phyloP scores from a whole-genome alignment of 208 protist species.

The Crithidia thermophila region DNA sequence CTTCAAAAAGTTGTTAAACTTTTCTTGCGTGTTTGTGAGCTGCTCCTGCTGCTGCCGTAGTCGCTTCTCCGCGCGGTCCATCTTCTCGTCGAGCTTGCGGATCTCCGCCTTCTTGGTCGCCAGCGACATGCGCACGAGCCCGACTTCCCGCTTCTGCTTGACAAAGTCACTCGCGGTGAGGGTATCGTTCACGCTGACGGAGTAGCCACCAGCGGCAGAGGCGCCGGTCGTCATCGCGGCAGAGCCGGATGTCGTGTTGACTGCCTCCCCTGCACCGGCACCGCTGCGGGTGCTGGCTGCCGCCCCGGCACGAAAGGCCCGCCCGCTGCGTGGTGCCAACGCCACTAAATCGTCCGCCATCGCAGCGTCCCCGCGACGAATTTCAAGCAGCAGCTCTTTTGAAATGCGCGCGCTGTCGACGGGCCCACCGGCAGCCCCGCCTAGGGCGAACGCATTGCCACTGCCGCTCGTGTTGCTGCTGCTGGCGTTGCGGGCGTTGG shows the following conservation, averaged over 20 bases:
- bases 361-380: conserved; percentile 60
- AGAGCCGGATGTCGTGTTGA: not conserved
- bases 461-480: not conserved
- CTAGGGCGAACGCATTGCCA: not conserved
- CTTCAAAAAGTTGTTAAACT: conserved; percentile 96
- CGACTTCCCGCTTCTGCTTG: conserved; percentile 95
- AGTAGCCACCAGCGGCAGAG: not conserved
- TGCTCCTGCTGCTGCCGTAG: conserved; percentile 93
- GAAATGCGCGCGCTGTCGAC: conserved; percentile 29
- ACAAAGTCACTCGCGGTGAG: conserved; percentile 89
- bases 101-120: conserved; percentile 95
- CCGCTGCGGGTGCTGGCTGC: not conserved
- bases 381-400: conserved; percentile 59
- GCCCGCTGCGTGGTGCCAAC: conserved; percentile 31
- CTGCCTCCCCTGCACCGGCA: no score
- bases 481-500: no score
- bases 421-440: not conserved
- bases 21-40: conserved; percentile 90
- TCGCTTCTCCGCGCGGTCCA: conserved; percentile 89
- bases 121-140: conserved; percentile 95
- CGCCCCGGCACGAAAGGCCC: conserved; percentile 3
- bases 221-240: not conserved
- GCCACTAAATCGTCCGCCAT: conserved; percentile 64
- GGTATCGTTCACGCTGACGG: conserved; percentile 18
- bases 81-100: conserved; percentile 93